Percentiles rank a stretch among this genome's conserved stretches.
Evolutionary conservation across 2,329 filamentous ascomycete genomes (phyloP).

Genomic region (Escovopsis sp.): DNA sequence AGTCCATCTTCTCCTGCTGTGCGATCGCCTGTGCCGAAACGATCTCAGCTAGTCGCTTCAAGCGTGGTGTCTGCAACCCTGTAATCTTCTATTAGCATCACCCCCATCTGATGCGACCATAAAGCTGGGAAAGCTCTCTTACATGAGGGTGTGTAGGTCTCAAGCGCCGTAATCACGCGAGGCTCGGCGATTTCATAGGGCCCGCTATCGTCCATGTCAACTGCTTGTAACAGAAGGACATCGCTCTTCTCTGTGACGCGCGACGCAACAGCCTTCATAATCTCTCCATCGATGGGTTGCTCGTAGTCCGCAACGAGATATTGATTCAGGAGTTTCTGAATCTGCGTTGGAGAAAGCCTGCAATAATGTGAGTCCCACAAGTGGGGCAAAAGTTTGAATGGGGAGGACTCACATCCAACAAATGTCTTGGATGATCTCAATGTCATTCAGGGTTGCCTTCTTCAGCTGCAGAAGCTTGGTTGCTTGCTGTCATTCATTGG

Average conservation of each 20-base stretch:
- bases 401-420: constrained; percentile 81
- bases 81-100: constrained; percentile 14
- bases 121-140: constrained; percentile 23
- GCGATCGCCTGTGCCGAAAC: constrained; percentile 93
- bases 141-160: constrained; percentile 98
- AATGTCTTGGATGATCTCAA: constrained; percentile 99
- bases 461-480: constrained; percentile 96
- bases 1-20: constrained; percentile 77
- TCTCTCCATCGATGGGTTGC: constrained; percentile 97
- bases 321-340: constrained; percentile 96
- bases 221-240: constrained; percentile 78
- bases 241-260: constrained; percentile 97
- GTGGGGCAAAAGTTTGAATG: neutral
- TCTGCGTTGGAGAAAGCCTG: constrained; percentile 94
- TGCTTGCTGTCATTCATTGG: constrained; percentile 53
- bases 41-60: constrained; percentile 96
- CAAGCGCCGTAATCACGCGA: constrained; percentile 83
- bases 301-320: constrained; percentile 98
- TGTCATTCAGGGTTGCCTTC: constrained; percentile 97
- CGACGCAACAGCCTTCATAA: constrained; percentile 98
- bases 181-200: constrained; percentile 98
- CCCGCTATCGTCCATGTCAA: constrained; percentile 98
- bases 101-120: neutral
- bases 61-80: constrained; percentile 90
- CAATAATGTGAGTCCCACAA: neutral